Evolutionary conservation across 192 early-diverging fungal genomes (phyloP).

Genomic region (Podila horticola): DNA sequence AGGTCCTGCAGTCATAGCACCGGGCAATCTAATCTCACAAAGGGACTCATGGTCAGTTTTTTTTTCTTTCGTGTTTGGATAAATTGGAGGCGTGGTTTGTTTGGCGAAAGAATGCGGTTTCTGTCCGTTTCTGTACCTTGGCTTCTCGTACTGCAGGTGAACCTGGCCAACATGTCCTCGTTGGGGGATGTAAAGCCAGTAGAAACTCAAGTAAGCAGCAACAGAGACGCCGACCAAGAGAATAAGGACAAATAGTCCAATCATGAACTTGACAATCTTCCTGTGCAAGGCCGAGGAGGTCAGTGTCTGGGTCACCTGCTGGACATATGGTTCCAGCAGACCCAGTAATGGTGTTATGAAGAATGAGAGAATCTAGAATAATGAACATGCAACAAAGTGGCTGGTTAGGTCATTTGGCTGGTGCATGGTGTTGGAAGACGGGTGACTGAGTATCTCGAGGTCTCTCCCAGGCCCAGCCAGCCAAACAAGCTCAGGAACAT

Average conservation of each 20-base stretch:
- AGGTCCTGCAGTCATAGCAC: constrained; percentile 17
- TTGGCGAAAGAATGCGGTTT: background rate
- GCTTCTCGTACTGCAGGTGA: constrained; percentile 54
- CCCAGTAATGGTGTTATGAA: constrained; percentile 49
- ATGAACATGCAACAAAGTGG: background rate
- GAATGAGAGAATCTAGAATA: constrained; percentile 48
- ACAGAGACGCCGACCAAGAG: constrained; percentile 42
- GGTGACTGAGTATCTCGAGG: background rate
- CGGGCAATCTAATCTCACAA: constrained; percentile 19
- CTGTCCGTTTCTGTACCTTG: constrained; percentile 29
- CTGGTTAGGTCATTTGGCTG: background rate
- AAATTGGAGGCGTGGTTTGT: too few relatives aligned
- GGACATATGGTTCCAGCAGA: constrained; percentile 54
- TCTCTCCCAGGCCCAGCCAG: background rate
- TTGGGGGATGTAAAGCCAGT: constrained; percentile 56
- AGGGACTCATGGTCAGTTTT: background rate
- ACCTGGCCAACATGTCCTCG: constrained; percentile 53
- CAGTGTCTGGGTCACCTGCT: constrained; percentile 40
- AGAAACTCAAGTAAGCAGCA: constrained; percentile 53
- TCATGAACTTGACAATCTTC: constrained; percentile 52
- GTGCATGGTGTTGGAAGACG: background rate
- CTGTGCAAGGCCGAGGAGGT: constrained; percentile 54
- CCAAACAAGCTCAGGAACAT: background rate
- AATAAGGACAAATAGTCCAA: constrained; percentile 26
- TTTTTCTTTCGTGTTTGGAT: background rate